A percentile compares a stretch with the other conserved stretches of the same genome.
phyloP scores from a whole-genome alignment of 2,329 filamentous ascomycete genomes.

The Penicillium polonicum region DNA sequence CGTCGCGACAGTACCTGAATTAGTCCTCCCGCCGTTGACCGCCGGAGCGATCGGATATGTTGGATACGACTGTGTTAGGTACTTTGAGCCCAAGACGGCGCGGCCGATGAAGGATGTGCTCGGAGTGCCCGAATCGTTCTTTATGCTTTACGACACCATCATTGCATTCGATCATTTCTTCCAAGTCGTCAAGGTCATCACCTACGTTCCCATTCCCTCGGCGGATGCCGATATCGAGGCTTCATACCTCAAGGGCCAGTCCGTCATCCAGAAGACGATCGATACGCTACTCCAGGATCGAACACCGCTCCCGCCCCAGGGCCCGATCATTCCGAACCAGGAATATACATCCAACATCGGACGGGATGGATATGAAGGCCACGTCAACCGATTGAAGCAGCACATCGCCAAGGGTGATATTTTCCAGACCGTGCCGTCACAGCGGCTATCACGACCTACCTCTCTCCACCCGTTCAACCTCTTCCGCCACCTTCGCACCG shows the following conservation, averaged over 20 bases:
- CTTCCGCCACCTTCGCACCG: constrained; percentile 91
- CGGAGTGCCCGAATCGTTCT: constrained; percentile 85
- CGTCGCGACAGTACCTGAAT: constrained; percentile 77
- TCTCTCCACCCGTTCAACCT: constrained; percentile 96
- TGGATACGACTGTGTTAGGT: constrained; percentile 94
- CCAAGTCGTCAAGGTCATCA: constrained; percentile 89
- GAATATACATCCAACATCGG: constrained; percentile 93
- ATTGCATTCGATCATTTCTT: constrained; percentile 94
- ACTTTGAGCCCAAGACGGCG: constrained; percentile 97
- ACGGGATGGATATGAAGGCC: constrained; percentile 80
- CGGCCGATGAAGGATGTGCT: constrained; percentile 85
- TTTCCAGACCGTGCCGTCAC: constrained; percentile 94
- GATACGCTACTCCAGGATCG: constrained; percentile 70
- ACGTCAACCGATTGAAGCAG: constrained; percentile 81
- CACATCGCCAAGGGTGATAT: constrained; percentile 93
- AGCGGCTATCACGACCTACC: constrained; percentile 86
- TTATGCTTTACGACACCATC: constrained; percentile 96
- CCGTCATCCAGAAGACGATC: constrained; percentile 65
- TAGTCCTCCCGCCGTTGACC: constrained; percentile 80
- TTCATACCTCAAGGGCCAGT: constrained; percentile 68
- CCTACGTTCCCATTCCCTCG: constrained; percentile 73
- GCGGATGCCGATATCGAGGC: constrained; percentile 58
- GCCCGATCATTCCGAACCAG: constrained; percentile 68
- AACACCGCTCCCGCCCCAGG: constrained; percentile 74
- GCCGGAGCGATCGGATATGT: constrained; percentile 96